Conservation (phyloP, 2,329 filamentous ascomycete species). For the Didymellaceae sp. region DNA sequence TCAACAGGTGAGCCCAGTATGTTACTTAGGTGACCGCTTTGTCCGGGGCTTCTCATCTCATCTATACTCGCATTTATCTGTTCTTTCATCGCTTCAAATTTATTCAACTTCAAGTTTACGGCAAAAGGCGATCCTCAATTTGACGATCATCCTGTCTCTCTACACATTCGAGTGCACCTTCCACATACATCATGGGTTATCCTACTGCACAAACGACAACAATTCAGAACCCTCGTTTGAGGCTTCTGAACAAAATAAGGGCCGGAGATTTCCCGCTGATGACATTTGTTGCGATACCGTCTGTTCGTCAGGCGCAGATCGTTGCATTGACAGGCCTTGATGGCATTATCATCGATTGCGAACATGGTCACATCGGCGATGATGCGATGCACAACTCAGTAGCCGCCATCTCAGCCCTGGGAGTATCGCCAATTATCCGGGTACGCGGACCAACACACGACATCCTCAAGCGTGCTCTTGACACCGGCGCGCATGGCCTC, state of each 20-base stretch:
- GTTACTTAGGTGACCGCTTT: constrained; percentile 3
- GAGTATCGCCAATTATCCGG: constrained; percentile 63
- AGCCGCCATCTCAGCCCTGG: constrained; percentile 62
- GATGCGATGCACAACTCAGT: constrained; percentile 65
- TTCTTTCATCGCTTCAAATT: not conserved
- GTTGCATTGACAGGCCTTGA: constrained; percentile 69
- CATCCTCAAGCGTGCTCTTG: constrained; percentile 63
- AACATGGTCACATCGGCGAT: constrained; percentile 63
- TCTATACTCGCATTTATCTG: not conserved
- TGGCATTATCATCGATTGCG: constrained; percentile 69
- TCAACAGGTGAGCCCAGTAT: not conserved
- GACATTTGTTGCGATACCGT: constrained; percentile 59
- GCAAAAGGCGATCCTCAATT: not conserved
- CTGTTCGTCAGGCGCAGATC: constrained; percentile 57
- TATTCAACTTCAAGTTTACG: not conserved
- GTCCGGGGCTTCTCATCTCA: not conserved
- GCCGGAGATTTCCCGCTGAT: constrained; percentile 52
- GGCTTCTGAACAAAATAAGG: constrained; percentile 54
- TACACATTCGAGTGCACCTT: not conserved
- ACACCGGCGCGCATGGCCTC: constrained; percentile 64
- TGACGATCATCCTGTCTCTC: too few relatives aligned
- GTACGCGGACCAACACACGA: constrained; percentile 56
- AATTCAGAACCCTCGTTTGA: constrained; percentile 50
- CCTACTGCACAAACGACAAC: constrained; percentile 23
- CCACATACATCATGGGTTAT: constrained; percentile 11